Percentiles rank a stretch among this genome's conserved stretches.
phyloP scores from a whole-genome alignment of 495 filamentous ascomycete genomes.

The Penicillium dipodomyicola region DNA sequence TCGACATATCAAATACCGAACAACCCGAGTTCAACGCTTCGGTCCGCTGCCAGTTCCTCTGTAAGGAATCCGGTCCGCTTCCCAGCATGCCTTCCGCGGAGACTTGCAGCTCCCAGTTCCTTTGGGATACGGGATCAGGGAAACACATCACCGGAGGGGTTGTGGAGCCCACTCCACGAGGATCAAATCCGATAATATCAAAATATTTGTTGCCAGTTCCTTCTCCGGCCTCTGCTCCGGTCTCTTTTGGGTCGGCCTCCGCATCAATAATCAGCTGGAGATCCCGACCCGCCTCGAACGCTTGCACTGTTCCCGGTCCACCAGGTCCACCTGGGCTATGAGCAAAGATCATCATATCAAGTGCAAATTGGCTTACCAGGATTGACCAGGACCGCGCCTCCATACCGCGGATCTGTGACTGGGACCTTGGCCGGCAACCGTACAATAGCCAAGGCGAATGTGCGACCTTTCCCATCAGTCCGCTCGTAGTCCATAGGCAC shows the following conservation, averaged over 20 bases:
- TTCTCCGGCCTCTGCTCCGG: background rate
- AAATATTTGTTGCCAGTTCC: constrained; percentile 39
- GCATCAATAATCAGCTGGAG: constrained; percentile 47
- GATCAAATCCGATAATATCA: constrained; percentile 58
- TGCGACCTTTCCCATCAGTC: constrained; percentile 33
- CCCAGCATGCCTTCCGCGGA: constrained; percentile 46
- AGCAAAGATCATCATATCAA: background rate
- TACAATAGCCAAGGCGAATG: constrained; percentile 50
- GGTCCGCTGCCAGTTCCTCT: constrained; percentile 50
- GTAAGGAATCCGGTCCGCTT: constrained; percentile 30
- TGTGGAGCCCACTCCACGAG: constrained; percentile 52
- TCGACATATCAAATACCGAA: constrained; percentile 30
- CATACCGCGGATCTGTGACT: constrained; percentile 44
- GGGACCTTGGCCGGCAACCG: constrained; percentile 50
- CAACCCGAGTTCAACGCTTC: constrained; percentile 43
- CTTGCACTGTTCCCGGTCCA: constrained; percentile 45
- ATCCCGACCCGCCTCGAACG: constrained; percentile 32
- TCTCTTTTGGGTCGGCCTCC: constrained; percentile 24
- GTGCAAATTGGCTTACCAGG: constrained; percentile 34
- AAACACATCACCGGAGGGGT: constrained; percentile 51
- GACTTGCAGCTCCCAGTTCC: constrained; percentile 40
- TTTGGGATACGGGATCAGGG: constrained; percentile 36
- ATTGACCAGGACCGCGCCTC: constrained; percentile 46
- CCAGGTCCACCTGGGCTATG: constrained; percentile 46
- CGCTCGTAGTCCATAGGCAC: constrained; percentile 58